Percentiles rank a stretch among this genome's conserved stretches.
Evolutionary conservation across 495 filamentous ascomycete species (phyloP).

Genomic region (Terfezia boudieri): DNA sequence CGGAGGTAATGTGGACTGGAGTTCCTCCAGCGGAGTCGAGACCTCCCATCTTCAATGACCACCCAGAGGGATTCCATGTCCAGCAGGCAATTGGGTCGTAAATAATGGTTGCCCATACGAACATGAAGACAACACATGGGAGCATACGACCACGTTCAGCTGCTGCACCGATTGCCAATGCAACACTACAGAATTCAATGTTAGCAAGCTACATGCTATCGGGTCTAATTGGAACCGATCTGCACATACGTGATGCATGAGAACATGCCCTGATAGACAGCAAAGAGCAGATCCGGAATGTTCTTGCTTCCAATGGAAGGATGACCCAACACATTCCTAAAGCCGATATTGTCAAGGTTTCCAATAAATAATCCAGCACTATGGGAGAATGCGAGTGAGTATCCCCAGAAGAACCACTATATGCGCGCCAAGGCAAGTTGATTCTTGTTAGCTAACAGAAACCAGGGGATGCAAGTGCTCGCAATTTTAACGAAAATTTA

Average conservation of each 20-base stretch:
- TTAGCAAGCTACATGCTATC: background rate
- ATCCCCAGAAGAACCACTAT: constrained; percentile 97
- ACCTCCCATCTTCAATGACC: constrained; percentile 64
- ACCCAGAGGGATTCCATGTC: constrained; percentile 85
- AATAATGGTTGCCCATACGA: constrained; percentile 83
- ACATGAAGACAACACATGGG: constrained; percentile 85
- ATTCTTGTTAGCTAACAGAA: background rate
- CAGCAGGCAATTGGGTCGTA: constrained; percentile 95
- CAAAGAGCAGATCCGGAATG: constrained; percentile 78
- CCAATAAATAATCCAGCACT: constrained; percentile 65
- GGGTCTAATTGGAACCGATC: background rate
- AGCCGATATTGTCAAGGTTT: constrained; percentile 64
- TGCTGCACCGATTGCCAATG: constrained; percentile 74
- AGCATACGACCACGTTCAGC: constrained; percentile 91
- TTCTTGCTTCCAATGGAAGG: constrained; percentile 50
- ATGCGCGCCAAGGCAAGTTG: background rate
- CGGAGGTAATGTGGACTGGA: constrained; percentile 86
- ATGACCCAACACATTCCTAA: constrained; percentile 54
- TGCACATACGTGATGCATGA: constrained; percentile 60
- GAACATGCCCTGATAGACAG: constrained; percentile 97
- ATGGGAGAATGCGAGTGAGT: constrained; percentile 81
- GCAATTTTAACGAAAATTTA: background rate
- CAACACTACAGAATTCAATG: constrained; percentile 32
- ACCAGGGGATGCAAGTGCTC: background rate
- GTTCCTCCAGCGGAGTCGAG: constrained; percentile 94